Evolutionary conservation across 2,329 filamentous ascomycete genomes (phyloP).

Genomic region (Ceratocystis colombiana): DNA sequence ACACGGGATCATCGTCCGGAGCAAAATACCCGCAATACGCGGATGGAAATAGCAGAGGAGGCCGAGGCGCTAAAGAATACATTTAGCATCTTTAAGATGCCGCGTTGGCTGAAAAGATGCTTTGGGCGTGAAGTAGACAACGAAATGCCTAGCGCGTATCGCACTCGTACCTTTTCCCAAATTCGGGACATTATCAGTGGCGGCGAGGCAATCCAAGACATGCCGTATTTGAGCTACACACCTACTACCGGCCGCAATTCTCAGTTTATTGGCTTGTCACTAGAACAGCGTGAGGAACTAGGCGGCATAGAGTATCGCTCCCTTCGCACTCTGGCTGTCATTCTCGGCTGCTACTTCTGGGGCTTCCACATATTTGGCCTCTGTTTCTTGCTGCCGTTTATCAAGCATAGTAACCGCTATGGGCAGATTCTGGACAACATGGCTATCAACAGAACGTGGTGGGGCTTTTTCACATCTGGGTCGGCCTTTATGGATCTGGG

Average conservation of each 20-base stretch:
- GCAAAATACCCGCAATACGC: slow-evolving; percentile 9
- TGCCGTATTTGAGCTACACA: slow-evolving; percentile 89
- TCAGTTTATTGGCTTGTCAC: slow-evolving; percentile 74
- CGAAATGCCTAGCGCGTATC: slow-evolving; percentile 18
- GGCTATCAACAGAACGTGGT: slow-evolving; percentile 66
- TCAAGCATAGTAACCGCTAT: slow-evolving; percentile 54
- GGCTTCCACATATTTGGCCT: slow-evolving; percentile 72
- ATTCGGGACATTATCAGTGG: slow-evolving; percentile 22
- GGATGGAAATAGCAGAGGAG: slow-evolving; percentile 34
- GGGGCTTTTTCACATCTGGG: slow-evolving; percentile 79
- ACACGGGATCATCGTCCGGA: background rate
- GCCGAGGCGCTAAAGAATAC: slow-evolving; percentile 32
- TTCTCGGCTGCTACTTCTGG: slow-evolving; percentile 71
- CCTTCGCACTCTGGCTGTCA: slow-evolving; percentile 69
- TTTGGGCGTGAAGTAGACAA: slow-evolving; percentile 16
- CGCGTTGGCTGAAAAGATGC: slow-evolving; percentile 21
- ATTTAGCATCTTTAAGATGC: slow-evolving; percentile 24
- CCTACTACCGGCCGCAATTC: slow-evolving; percentile 91
- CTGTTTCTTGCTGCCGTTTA: slow-evolving; percentile 69
- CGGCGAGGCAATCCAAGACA: slow-evolving; percentile 35
- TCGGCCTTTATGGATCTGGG: slow-evolving; percentile 94
- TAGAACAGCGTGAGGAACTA: slow-evolving; percentile 87
- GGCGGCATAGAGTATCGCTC: slow-evolving; percentile 95
- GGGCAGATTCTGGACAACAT: slow-evolving; percentile 51
- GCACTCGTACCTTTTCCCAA: slow-evolving; percentile 19